Base-by-base conservation (phyloP, 2,329 filamentous ascomycete species). In the Ophiostoma himal-ulmi region DNA sequence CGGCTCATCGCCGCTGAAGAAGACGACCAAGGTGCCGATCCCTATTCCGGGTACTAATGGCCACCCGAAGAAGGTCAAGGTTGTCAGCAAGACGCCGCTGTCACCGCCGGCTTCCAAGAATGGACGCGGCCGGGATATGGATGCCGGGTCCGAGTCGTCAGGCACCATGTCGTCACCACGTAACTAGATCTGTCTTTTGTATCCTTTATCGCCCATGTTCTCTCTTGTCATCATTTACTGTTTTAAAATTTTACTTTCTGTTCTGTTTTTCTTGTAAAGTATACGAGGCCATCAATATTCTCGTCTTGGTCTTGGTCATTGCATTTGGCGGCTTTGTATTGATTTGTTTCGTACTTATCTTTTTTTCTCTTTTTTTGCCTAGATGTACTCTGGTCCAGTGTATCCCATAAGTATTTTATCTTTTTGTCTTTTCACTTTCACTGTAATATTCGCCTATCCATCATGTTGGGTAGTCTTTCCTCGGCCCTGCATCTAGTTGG, bases 111-210 rank as follows among this genome's bases (percentile, higher is more conserved):
- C 82, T 36, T 83, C 83, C 30, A 85, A 84, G 75, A 83, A 81
- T 72, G 82, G 83, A 22, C 81, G 81, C 64, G 80, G 83, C 64
- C 80, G 81, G 22, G 85, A 86, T 66, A 5, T 73, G 20, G 72
- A 73, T 20, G 82, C 78, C 60, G 83, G 83, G 72, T 86, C 85
- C 20, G 86, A 88, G 75, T 86, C 85, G 57, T 86, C 85, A 0
- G 86, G 83, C 22, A 84, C 84, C 0, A 76, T 86, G 71, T 87
- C 85, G 0, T 87, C 85, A 20, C 85, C 85, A 22, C 83, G 79
- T 81, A 81, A 57, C 2, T 73, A 36, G n/a, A 36, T 30, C 37
- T 41, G 17, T 39, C 22, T 2, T 1, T 36, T 66, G 37, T 66
- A 11, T 54, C 39, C 22, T 26, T 20, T 65, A 17, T 48, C 39